Evolutionary conservation across 306 rosid species (phyloP), one percentile per base, ranked within the genome.

Genomic region (Aeschynomene evenia): DNA sequence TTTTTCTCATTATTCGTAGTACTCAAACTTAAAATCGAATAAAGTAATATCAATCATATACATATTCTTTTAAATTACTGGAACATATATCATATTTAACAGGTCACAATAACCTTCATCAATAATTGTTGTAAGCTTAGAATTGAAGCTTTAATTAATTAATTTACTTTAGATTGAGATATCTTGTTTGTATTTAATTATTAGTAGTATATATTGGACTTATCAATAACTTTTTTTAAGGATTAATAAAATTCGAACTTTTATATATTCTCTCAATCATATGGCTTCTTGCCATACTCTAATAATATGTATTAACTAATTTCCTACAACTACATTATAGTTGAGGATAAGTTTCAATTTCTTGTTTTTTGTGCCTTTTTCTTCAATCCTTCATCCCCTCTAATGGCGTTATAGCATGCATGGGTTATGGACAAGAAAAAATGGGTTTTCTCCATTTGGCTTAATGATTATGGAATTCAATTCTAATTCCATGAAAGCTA

Each of bases 401-500:
- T 46, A 18, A 55, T 63, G 53, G 15, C 15, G 1, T 70, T 31
- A 22, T n/a, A n/a, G n/a, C n/a, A n/a, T n/a, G 12, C 54, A 28
- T 54, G 55, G 20, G 23, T n/a, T n/a, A 45, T 34, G 33, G 15
- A 19, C 8, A 9, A 37, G 42, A 26, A 13, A n/a, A 61, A 36
- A 57, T 36, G 72, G 69, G 48, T 54, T 71, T 55, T 48, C 50
- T 31, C 21, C 55, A 28, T 9, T 10, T 24, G 21, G 43, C 55
- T 24, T 13, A 48, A 58, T 26, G 52, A 72, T 60, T 39, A 13
- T 21, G n/a, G 78, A 72, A 72, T 72, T 66, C 51, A 78, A 78
- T 78, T 78, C 82, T 39, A 49, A 71, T 72, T 72, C 78, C 71
- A 33, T 49, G 57, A 73, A 72, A 23, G 66, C 22, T 22, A 29